Conservation (phyloP, 2,329 filamentous ascomycete genomes). For the Leptographium lundbergii region DNA sequence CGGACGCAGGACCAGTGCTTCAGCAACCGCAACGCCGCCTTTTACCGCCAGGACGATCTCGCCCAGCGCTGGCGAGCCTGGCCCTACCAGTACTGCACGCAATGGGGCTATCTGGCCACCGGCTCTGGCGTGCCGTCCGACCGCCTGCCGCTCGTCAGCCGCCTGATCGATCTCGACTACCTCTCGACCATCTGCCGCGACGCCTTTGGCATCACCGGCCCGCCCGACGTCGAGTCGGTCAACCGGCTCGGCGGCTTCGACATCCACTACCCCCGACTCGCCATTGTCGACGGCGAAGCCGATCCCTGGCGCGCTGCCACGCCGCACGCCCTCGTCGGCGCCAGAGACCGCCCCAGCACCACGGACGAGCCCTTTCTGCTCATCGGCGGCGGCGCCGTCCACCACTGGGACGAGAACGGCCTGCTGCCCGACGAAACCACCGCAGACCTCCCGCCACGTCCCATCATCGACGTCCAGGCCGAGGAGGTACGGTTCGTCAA, state of each 20-base stretch:
- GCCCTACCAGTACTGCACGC: constrained; percentile 42
- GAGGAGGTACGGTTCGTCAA: constrained; percentile 11
- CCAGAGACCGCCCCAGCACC: constrained; percentile 45
- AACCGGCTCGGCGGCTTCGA: constrained; percentile 67
- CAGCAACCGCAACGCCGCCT: constrained; percentile 20
- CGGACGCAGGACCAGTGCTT: constrained; percentile 25
- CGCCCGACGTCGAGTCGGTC: constrained; percentile 50
- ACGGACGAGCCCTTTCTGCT: constrained; percentile 57
- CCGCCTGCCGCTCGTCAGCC: constrained; percentile 58
- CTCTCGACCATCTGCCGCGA: constrained; percentile 47
- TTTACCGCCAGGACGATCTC: constrained; percentile 23
- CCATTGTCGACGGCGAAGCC: constrained; percentile 62
- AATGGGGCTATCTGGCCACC: constrained; percentile 69
- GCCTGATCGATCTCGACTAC: constrained; percentile 53
- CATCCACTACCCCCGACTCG: constrained; percentile 63
- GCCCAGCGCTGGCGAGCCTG: constrained; percentile 31
- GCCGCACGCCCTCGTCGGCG: constrained; percentile 51
- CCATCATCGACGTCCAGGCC: constrained; percentile 8
- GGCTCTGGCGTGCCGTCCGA: constrained; percentile 54
- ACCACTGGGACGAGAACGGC: constrained; percentile 71
- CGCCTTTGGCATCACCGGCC: constrained; percentile 55
- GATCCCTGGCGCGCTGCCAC: constrained; percentile 73
- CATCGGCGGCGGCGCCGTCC: constrained; percentile 55
- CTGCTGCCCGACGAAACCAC: constrained; percentile 49
- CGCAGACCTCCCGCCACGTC: constrained; percentile 10